Conservation (phyloP, 2,329 filamentous ascomycete genomes). For the Monosporascus sp. region DNA sequence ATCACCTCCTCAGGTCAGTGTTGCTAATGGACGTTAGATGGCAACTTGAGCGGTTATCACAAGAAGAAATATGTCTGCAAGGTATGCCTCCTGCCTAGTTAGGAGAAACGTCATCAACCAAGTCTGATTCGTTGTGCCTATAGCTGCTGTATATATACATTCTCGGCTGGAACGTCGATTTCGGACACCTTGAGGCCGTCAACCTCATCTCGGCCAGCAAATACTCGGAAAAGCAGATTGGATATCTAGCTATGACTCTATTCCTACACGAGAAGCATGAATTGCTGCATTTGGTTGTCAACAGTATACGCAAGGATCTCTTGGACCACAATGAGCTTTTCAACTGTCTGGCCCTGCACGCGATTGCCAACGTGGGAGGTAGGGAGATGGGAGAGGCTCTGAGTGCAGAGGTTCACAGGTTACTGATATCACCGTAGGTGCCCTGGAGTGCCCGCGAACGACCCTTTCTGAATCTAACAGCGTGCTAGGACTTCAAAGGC, state of each 20-base stretch:
- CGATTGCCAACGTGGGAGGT: constrained; percentile 94
- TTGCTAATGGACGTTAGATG: constrained; percentile 49
- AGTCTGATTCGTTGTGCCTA: constrained; percentile 16
- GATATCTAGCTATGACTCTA: constrained; percentile 93
- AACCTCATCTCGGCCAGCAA: constrained; percentile 95
- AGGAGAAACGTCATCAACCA: not conserved
- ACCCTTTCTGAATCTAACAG: constrained; percentile 4
- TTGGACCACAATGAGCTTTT: constrained; percentile 94
- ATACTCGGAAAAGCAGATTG: constrained; percentile 99
- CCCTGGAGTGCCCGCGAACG: not conserved
- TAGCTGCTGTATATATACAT: constrained; percentile 97
- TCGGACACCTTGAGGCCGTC: constrained; percentile 95
- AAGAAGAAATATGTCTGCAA: constrained; percentile 99
- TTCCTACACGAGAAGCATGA: constrained; percentile 98
- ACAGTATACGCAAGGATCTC: constrained; percentile 95
- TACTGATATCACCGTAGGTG: constrained; percentile 88
- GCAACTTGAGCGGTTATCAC: constrained; percentile 89
- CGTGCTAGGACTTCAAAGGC: constrained; percentile 65
- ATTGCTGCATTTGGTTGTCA: constrained; percentile 90
- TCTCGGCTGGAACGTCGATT: constrained; percentile 97
- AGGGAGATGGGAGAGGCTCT: constrained; percentile 96
- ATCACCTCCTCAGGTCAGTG: not conserved
- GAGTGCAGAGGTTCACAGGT: constrained; percentile 82
- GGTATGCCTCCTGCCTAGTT: constrained; percentile 32
- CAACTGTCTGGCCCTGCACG: constrained; percentile 93